A percentile compares a stretch with the other conserved stretches of the same genome.
Conservation (phyloP, 202 grass and related monocot genomes). For the Saccharum hybrid region DNA sequence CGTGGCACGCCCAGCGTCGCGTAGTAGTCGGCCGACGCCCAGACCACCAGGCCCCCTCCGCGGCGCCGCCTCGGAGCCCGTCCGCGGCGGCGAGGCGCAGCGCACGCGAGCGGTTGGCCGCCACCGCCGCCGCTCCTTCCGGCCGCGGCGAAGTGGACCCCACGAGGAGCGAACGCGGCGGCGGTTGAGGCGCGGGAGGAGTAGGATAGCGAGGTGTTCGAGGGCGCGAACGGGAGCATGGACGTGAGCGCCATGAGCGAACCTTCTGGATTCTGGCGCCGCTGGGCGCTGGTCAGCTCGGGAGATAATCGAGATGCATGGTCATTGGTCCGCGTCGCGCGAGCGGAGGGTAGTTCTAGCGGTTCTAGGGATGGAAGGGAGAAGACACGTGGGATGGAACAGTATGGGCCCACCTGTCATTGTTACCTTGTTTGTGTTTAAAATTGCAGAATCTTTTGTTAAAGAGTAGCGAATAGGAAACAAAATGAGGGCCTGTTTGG, state of each 20-base stretch:
- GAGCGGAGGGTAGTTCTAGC: slow-evolving; percentile 7
- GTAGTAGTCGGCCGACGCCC: slow-evolving; percentile 85
- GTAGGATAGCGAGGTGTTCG: slow-evolving; percentile 43
- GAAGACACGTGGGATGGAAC: slow-evolving; percentile 5
- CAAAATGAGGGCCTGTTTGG: too few species aligned
- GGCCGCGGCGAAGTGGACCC: slow-evolving; percentile 45
- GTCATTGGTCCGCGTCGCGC: slow-evolving; percentile 30
- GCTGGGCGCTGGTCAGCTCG: slow-evolving; percentile 5
- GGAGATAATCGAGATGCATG: slow-evolving; percentile 2
- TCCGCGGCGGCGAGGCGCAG: slow-evolving; percentile 40
- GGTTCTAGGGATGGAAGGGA: slow-evolving; percentile 35
- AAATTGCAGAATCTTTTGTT: too few species aligned
- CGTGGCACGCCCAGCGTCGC: slow-evolving; percentile 77
- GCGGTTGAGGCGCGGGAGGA: slow-evolving; percentile 22
- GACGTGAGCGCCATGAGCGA: slow-evolving; percentile 73
- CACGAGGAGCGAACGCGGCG: slow-evolving; percentile 38
- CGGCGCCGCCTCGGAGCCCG: slow-evolving; percentile 46
- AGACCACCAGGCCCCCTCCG: slow-evolving; percentile 48
- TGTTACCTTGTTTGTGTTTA: background rate
- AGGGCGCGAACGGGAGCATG: slow-evolving; percentile 60
- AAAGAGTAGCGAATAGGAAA: too few species aligned
- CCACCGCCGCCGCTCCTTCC: slow-evolving; percentile 39
- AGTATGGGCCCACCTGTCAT: slow-evolving; percentile 14
- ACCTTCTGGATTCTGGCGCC: slow-evolving; percentile 9
- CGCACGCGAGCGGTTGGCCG: slow-evolving; percentile 50